phyloP scores from a whole-genome alignment of 139 green algal genomes.

The Yamagishiella unicocca region DNA sequence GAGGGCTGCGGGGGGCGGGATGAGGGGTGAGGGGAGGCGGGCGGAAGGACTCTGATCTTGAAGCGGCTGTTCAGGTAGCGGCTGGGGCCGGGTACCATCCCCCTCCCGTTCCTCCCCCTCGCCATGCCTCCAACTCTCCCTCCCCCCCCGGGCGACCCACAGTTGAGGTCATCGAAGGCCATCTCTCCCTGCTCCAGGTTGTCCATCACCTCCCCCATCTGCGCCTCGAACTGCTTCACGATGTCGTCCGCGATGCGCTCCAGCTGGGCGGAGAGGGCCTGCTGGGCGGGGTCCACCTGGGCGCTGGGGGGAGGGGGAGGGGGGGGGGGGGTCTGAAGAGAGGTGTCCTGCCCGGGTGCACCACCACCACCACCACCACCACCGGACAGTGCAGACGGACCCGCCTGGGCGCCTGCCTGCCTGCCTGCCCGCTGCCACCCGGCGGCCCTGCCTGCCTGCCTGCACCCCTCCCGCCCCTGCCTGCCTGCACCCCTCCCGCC shows the following conservation, averaged over 20 bases:
- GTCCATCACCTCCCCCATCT: conserved; percentile 87
- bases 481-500: too few species aligned
- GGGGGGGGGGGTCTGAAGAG: not conserved
- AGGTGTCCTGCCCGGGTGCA: too few species aligned
- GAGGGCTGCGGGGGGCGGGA: conserved; percentile 60
- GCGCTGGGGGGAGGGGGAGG: not conserved
- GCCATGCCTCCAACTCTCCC: not conserved
- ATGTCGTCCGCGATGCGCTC: conserved; percentile 79
- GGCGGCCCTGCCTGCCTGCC: too few species aligned
- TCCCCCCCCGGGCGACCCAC: conserved; percentile 40
- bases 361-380: too few species aligned
- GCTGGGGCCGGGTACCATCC: not conserved
- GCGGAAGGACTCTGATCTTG: not conserved
- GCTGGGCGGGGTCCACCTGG: not conserved
- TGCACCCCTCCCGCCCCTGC: too few species aligned
- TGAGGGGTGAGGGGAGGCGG: not conserved
- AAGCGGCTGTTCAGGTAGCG: not conserved
- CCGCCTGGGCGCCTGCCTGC: too few species aligned
- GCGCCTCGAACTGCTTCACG: conserved; percentile 83
- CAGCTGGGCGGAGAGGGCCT: conserved; percentile 52
- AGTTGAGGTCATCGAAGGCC: conserved; percentile 83
- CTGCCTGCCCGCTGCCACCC: too few species aligned
- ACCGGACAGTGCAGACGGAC: too few species aligned
- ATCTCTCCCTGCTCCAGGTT: conserved; percentile 77
- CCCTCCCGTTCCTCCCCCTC: not conserved